These are phyloP conservation scores for Myriosclerotinia curreyana DNA, from an alignment of 2,329 filamentous ascomycete species.

Conservation along the genomic window DNA sequence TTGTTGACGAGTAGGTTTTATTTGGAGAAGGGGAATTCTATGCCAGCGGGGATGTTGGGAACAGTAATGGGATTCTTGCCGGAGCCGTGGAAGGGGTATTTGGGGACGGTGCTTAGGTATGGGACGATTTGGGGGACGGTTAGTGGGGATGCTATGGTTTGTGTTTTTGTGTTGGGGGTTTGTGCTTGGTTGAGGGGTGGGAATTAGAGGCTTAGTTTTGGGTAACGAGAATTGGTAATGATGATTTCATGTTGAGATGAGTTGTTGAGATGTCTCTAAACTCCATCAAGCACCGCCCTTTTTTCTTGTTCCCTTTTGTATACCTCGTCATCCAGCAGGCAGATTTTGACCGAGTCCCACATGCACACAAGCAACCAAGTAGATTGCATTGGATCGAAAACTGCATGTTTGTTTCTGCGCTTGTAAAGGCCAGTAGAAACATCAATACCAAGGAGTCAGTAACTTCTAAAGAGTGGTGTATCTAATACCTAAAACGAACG, in stretches of 20 bases:
- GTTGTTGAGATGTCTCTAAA: not conserved
- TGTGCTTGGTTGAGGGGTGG: conserved; percentile 35
- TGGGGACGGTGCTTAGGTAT: conserved; percentile 62
- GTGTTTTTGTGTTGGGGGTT: conserved; percentile 67
- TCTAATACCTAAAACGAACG: too few relatives aligned
- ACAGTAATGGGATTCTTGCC: conserved; percentile 65
- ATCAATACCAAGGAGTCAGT: not conserved
- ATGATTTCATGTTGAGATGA: not conserved
- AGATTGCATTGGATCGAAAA: not conserved
- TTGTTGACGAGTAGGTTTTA: conserved; percentile 70
- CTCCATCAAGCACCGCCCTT: not conserved
- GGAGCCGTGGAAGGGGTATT: conserved; percentile 58
- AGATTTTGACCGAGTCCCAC: too few relatives aligned
- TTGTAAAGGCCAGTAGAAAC: not conserved
- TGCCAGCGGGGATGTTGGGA: conserved; percentile 60
- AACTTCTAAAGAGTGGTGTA: too few relatives aligned
- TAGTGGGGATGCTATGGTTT: conserved; percentile 68
- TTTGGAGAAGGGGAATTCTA: conserved; percentile 57
- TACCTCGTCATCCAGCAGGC: not conserved
- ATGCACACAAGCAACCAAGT: not conserved
- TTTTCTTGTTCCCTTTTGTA: not conserved
- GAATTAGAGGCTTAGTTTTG: not conserved
- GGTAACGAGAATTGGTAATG: not conserved
- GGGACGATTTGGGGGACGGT: conserved; percentile 69
- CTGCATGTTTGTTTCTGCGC: not conserved